Evolutionary conservation across 1,284 basidiomycete species (phyloP), one percentile per base, ranked within the genome.

Genomic region (Malassezia obtusa): DNA sequence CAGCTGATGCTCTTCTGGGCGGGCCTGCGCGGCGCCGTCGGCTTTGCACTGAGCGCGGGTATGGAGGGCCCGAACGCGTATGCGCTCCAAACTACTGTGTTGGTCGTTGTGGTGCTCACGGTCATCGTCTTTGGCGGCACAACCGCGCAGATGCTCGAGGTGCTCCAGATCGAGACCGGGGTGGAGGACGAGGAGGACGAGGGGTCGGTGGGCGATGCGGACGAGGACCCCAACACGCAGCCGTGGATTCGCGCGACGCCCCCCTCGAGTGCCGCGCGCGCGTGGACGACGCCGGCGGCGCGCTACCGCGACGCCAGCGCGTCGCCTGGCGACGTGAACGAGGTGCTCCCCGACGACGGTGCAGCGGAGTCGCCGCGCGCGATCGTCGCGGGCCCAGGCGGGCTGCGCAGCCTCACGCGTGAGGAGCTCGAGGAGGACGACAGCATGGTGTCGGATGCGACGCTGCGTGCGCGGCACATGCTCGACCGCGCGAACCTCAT

Each of bases 71-170:
- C 84, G 39, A 92, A 92, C 68, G 89, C 89, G 0, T 83, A 87
- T 63, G 89, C 87, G 19, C 79, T 99, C 57, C 81, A 91, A 39
- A 95, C 86, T 30, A 96, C 92, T 0, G 91, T 98, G 21, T 82
- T 98, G 28, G 85, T 95, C 14, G 88, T 94, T 6, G 92, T 98
- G 38, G 89, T 99, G 41, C 78, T 96, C 50, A 96, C 92, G 0
- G 89, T 98, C 40, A 78, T 96, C 56, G 79, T 95, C 49, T 98
- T 99, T 69, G 92, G 92, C 0, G 94, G 92, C 0, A 96, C 94
- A 7, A 95, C 94, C 0, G 84, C 87, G 6, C 80, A 90, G 52
- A 98, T 99, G 94, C 80, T 99, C 39, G 90, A 96, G 67, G 84
- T 98, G 9, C 80, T 96, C n/a, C 91, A 92, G 1, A 96, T 99